Base-by-base conservation (phyloP, 2,329 filamentous ascomycete species). In the Davidsoniella eucalypti region DNA sequence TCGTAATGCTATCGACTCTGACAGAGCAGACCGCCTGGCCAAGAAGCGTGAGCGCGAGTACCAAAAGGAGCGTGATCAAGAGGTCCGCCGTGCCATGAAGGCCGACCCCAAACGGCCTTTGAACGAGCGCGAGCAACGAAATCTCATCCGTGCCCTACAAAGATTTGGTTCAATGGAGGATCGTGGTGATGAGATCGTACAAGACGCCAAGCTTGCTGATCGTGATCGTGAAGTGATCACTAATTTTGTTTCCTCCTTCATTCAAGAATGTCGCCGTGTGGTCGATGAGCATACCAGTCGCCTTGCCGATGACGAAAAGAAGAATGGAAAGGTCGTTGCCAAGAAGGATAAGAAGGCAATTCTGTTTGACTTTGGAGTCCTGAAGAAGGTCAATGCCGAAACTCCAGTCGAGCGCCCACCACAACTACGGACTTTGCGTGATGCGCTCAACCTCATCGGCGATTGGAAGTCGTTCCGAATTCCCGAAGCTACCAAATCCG, bases 291-390 rank as follows among this genome's bases (percentile, higher is more conserved):
- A 87, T 57, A 83, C 76, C 55, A 80, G 81, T 18, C 78, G 78
- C 53, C 73, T 93, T 16, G 76, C 87, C 33, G 80, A 83, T 54
- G 86, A 87, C 59, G 87, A 94, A 58, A 85, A 92, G 63, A 78
- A 83, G 55, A 73, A 76, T 0, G 86, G 86, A 60, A 93, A 92
- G 62, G 74, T 80, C 2, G 67, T 93, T 50, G 94, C 90, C 0
- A 95, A 96, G 69, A 98, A 98, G 64, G 92, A 98, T 62, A 87
- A 87, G 65, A 98, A 98, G 65, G 92, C 92, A 0, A 86, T 98
- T 16, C 70, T 98, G 42, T 95, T 98, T 59, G 88, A 96, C 61
- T 94, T 88, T 65, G 82, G 84, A 43, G 87, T 88, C 50, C 82
- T 95, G 47, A 94, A 94, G 65, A 88, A 94, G 58, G 77, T 95